Base-by-base conservation (phyloP, 1,284 basidiomycete species). In the Vanrija humicola region DNA sequence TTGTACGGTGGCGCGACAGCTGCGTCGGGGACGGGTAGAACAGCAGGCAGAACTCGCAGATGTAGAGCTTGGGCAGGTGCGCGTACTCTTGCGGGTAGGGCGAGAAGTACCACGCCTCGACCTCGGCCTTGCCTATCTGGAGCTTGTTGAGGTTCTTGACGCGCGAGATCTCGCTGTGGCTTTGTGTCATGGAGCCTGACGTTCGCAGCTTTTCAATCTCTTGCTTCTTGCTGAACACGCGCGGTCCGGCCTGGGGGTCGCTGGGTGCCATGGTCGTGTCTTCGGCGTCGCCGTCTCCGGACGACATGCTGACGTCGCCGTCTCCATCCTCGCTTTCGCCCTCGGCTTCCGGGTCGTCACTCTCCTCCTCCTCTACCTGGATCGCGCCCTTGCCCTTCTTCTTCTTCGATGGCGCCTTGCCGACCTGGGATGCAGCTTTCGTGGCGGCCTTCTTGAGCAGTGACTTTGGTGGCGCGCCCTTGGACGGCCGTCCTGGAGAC, bases 41-140 rank as follows among this genome's bases (percentile, higher is more conserved):
- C 40, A 86, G 86, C 50, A 97, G 82, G 75, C 96, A 99, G 79
- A 96, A 97, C 79, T 99, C 96, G 85, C 96, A 99, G 72, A 99
- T 86, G 81, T 94, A 98, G 46, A 98, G 83, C 59, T 94, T 82
- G 25, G 94, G 92, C 29, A 96, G 85, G 77, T 98, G 89, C 40
- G 95, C 91, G 79, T 90, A 98, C 79, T 98, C 96, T 78, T 92
- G 86, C 6, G 96, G 96, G 79, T 98, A 98, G 6, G 96, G 95
- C 68, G 90, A 93, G 81, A 98, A 98, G 79, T 98, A 99, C 96
- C 96, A 99, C 9, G 94, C 88, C 69, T 98, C 94, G 66, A 98
- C 89, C 78, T 97, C 91, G 78, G 95, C 87, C 74, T 86, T 87
- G 60, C 96, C 96, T 67, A 98, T 98, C 74, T 95, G 92, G 46